Base-by-base conservation (phyloP, 1,139 yeast species). In the Yamadazyma blattariae region DNA sequence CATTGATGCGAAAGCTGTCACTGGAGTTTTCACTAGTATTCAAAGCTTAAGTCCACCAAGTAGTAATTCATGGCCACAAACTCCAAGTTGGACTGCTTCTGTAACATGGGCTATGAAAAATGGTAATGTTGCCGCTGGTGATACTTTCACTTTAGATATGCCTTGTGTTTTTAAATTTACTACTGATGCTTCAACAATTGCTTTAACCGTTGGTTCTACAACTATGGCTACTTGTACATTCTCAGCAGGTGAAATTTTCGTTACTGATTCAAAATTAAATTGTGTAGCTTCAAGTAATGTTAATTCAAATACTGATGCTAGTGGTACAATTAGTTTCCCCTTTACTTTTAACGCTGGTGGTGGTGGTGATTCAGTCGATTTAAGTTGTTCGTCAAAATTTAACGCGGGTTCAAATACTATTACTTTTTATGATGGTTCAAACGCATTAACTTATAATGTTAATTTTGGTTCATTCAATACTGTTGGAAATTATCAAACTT, bases 161-260 rank as follows among this genome's bases (percentile, higher is more conserved):
- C 65, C 65, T 4, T 52, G 62, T 46, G 67, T 57, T 3, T 61
- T 50, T 40, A 59, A 57, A 36, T 59, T 60, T 33, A 56, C 64
- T 5, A 31, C 58, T 5, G 19, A 45, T 5, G 25, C 46, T 14
- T 5, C 39, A 6, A 25, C 48, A 3, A 32, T 59, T 4, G 29
- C 39, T 14, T 50, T 61, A 29, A 27, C 31, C 7, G 61, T 46
- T 0, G 49, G 50, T 10, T 33, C 45, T 4, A 39, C 34, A 1
- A 32, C 38, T 1, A 59, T 46, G 36, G 69, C 69, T 4, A 53
- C 53, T 7, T 63, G 69, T 54, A 28, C 32, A 1, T 42, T 54
- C 21, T 36, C 20, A 22, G 34, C 47, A 12, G 67, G 67, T 16
- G 61, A 54, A 22, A 25, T 48, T 12, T 30, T 56, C 18, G 51